phyloP scores from a whole-genome alignment of 805 yeast genomes.

The Candida anglica region DNA sequence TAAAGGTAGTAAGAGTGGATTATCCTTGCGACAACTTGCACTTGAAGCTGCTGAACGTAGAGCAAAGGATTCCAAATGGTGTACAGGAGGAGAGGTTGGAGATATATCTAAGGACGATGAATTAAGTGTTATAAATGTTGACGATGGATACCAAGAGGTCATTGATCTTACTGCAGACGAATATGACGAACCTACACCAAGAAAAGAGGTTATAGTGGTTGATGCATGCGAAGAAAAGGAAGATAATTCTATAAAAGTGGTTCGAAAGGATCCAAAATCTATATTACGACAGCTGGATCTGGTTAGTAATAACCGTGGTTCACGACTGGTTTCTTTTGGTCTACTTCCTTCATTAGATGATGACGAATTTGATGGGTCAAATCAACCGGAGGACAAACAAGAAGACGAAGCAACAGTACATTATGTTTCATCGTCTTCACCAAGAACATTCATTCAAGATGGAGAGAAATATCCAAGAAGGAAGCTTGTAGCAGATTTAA shows the following conservation, averaged over 20 bases:
- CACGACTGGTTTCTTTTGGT: constrained; percentile 5
- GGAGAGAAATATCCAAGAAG: constrained; percentile 17
- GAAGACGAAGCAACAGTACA: constrained; percentile 17
- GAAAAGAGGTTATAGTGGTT: constrained; percentile 14
- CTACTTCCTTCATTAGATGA: constrained; percentile 16
- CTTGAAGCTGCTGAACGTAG: constrained; percentile 64
- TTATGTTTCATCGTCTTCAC: constrained; percentile 21
- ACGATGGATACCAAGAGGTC: constrained; percentile 9
- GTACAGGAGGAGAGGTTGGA: constrained; percentile 22
- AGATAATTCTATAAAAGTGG: too few relatives aligned
- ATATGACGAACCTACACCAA: constrained; percentile 5
- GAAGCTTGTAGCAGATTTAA: constrained; percentile 24
- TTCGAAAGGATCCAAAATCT: background rate
- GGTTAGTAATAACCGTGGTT: background rate
- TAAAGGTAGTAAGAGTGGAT: constrained; percentile 1
- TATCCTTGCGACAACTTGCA: constrained; percentile 40
- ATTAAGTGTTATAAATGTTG: constrained; percentile 29
- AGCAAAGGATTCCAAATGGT: constrained; percentile 48
- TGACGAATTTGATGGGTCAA: constrained; percentile 1
- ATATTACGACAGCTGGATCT: constrained; percentile 1
- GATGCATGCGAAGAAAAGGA: constrained; percentile 16
- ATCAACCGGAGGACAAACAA: constrained; percentile 2
- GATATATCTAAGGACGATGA: constrained; percentile 37
- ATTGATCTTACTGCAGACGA: constrained; percentile 13
- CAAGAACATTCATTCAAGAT: constrained; percentile 21